Evolutionary conservation across 495 filamentous ascomycete genomes (phyloP).

Genomic region (Annulohypoxylon bovei): DNA sequence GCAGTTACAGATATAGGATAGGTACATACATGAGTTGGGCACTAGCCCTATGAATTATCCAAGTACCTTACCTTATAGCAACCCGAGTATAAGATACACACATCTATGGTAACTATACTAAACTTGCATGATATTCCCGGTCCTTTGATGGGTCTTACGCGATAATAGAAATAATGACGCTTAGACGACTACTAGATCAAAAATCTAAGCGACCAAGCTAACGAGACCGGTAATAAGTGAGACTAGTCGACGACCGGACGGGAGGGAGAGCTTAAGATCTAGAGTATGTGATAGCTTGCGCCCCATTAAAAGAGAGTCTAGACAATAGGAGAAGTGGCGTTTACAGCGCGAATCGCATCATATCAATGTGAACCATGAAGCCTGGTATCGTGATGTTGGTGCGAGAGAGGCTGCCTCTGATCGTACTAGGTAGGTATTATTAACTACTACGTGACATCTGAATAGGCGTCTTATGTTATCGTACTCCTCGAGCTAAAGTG

Average conservation of each 20-base stretch:
- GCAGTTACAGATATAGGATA: neutral
- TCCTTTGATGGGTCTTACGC: slow-evolving; percentile 7
- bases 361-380: slow-evolving; percentile 7
- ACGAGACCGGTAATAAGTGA: neutral
- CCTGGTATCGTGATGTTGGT: slow-evolving; percentile 1
- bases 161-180: slow-evolving; percentile 18
- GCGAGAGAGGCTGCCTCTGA: neutral
- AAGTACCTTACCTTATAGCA: slow-evolving; percentile 1
- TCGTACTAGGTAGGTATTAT: neutral
- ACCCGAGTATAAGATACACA: neutral
- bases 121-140: neutral
- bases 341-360: slow-evolving; percentile 8
- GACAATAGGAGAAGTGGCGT: slow-evolving; percentile 5
- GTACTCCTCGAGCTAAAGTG: slow-evolving; percentile 6
- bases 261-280: slow-evolving; percentile 15
- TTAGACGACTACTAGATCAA: slow-evolving; percentile 23
- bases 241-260: slow-evolving; percentile 12
- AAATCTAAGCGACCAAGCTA: slow-evolving; percentile 13
- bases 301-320: slow-evolving; percentile 11
- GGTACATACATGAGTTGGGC: neutral
- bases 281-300: slow-evolving; percentile 16
- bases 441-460: slow-evolving; percentile 5
- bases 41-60: neutral
- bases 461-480: slow-evolving; percentile 5
- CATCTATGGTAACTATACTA: neutral